Percentiles rank a stretch among this genome's conserved stretches.
Evolutionary conservation across 78 protist genomes (phyloP).

Genomic region (slime mould (Dictyostelium discoideum)): DNA sequence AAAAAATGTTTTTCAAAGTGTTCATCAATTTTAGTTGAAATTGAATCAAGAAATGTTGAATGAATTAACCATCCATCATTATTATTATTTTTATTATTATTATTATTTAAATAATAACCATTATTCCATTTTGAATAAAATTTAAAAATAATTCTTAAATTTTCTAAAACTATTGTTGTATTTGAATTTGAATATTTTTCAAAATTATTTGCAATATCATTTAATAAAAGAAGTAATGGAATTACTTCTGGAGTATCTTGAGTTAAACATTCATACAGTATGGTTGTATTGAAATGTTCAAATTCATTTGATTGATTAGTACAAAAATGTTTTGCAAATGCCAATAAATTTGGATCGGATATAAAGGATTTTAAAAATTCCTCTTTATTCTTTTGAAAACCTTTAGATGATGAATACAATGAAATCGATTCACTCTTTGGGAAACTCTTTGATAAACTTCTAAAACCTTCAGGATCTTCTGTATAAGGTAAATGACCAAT

Average conservation of each 20-base stretch:
- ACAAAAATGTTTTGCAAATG: conserved; percentile 78
- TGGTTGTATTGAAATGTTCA: conserved; percentile 40
- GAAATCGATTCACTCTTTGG: conserved; percentile 48
- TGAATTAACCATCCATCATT: not conserved
- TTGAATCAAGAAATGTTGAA: not conserved
- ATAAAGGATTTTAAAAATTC: conserved; percentile 63
- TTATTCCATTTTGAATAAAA: not conserved
- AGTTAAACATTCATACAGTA: conserved; percentile 66
- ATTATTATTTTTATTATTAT: not conserved
- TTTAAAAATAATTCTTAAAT: conserved; percentile 8
- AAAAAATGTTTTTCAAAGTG: conserved; percentile 2
- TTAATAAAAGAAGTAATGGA: conserved; percentile 8
- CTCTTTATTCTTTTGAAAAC: conserved; percentile 21
- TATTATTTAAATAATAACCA: not conserved
- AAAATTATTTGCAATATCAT: not conserved
- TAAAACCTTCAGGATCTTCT: conserved; percentile 81
- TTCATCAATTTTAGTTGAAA: conserved; percentile 3
- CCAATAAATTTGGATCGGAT: conserved; percentile 51
- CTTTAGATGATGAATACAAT: not conserved
- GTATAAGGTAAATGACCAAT: conserved; percentile 62
- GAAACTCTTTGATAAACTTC: conserved; percentile 23
- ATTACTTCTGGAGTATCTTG: conserved; percentile 71
- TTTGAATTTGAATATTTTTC: not conserved
- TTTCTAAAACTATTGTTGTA: not conserved
- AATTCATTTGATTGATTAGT: not conserved